These are phyloP conservation scores for Dactylellina haptotyla DNA, from an alignment of 2,329 filamentous ascomycete species.

Conservation along the genomic window DNA sequence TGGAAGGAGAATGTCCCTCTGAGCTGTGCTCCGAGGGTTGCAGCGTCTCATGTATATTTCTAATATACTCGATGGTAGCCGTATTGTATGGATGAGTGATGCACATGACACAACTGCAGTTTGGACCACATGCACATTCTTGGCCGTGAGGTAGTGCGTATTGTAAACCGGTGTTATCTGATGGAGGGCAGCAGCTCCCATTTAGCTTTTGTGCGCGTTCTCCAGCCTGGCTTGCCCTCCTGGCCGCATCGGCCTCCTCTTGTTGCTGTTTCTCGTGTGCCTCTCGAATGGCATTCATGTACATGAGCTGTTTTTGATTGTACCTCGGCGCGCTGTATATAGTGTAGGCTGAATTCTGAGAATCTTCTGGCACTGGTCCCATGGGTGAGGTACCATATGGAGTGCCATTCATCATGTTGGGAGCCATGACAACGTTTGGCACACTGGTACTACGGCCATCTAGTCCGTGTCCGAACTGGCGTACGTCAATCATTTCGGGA, in stretches of 20 bases:
- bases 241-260: conserved; percentile 30
- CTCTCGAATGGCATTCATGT: conserved; percentile 44
- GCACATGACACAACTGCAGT: conserved; percentile 64
- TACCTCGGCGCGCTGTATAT: conserved; percentile 31
- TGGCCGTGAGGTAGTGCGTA: conserved; percentile 56
- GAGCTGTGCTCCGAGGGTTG: conserved; percentile 58
- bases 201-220: conserved; percentile 34
- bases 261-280: conserved; percentile 38
- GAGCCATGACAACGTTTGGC: conserved; percentile 27
- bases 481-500: conserved; percentile 30
- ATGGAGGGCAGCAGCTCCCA: conserved; percentile 19
- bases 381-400: conserved; percentile 13
- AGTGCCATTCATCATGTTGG: not conserved
- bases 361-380: conserved; percentile 23
- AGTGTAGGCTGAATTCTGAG: conserved; percentile 26
- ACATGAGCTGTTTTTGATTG: conserved; percentile 30
- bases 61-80: conserved; percentile 63
- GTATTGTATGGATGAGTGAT: conserved; percentile 64
- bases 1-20: conserved; percentile 50
- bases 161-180: not conserved
- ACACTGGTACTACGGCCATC: conserved; percentile 38
- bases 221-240: conserved; percentile 36
- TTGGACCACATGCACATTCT: conserved; percentile 63
- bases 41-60: conserved; percentile 64
- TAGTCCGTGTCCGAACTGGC: conserved; percentile 11